Conservation (phyloP, 495 filamentous ascomycete species). For the Hyphodiscus hymeniophilus region DNA sequence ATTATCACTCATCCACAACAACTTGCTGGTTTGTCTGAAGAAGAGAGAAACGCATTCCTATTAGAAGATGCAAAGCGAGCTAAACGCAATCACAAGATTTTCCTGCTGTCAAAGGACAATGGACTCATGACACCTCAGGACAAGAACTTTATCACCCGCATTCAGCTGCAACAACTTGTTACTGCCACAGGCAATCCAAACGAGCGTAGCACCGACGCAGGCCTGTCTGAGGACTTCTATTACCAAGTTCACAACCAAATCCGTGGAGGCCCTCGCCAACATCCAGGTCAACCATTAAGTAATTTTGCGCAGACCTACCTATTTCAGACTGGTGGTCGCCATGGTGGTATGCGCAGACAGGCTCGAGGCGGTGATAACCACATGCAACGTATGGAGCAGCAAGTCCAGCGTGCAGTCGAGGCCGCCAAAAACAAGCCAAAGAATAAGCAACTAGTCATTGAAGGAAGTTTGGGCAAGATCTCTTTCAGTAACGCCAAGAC, state of each 20-base stretch:
- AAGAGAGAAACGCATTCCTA: conserved; percentile 67
- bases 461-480: conserved; percentile 97
- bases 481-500: conserved; percentile 98
- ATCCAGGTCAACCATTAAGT: conserved; percentile 82
- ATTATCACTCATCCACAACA: conserved; percentile 63
- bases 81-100: conserved; percentile 98
- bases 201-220: conserved; percentile 69
- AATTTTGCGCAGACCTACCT: conserved; percentile 98
- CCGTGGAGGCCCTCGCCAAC: conserved; percentile 74
- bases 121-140: conserved; percentile 98
- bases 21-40: conserved; percentile 66
- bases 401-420: conserved; percentile 94
- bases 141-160: conserved; percentile 98
- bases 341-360: conserved; percentile 62
- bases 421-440: conserved; percentile 96
- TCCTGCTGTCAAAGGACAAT: conserved; percentile 85
- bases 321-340: conserved; percentile 78
- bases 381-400: conserved; percentile 98
- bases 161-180: conserved; percentile 93
- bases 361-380: conserved; percentile 84
- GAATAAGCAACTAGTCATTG: conserved; percentile 95
- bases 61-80: conserved; percentile 89
- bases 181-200: conserved; percentile 80
- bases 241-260: conserved; percentile 96
- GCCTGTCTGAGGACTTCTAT: conserved; percentile 89